Conservation (phyloP, 768 basidiomycete species). For the Lactarius psammicola region DNA sequence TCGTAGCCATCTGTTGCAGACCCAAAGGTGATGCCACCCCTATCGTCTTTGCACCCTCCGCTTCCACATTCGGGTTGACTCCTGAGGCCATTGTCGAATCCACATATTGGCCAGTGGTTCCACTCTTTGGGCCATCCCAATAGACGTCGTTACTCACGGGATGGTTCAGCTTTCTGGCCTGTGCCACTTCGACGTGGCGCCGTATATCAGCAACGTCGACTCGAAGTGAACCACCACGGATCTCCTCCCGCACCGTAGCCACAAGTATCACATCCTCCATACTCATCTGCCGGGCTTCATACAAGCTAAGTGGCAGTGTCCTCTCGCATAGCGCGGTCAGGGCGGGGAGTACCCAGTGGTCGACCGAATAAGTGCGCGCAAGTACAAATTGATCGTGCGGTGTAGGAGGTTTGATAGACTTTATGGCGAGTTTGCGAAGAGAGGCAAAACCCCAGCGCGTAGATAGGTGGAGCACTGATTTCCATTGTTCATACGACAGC, state of each 20-base stretch:
- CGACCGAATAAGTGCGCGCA: constrained; percentile 7
- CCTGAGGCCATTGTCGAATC: not conserved
- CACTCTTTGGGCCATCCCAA: no score
- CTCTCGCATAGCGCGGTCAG: constrained; percentile 21
- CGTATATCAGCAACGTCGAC: constrained; percentile 5
- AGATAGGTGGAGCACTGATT: constrained; percentile 31
- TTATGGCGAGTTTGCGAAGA: constrained; percentile 9
- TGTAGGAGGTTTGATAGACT: not conserved
- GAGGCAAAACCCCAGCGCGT: constrained; percentile 35
- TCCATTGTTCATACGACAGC: constrained; percentile 30
- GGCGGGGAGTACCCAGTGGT: constrained; percentile 24
- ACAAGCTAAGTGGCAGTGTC: constrained; percentile 7
- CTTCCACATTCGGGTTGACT: not conserved
- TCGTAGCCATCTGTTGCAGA: not conserved
- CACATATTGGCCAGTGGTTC: not conserved
- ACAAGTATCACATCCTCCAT: constrained; percentile 21
- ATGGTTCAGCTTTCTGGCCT: no score
- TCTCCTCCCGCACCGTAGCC: not conserved
- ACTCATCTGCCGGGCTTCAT: constrained; percentile 21
- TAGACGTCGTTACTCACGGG: no score
- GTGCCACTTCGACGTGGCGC: not conserved
- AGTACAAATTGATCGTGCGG: constrained; percentile 13
- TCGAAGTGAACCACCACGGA: not conserved
- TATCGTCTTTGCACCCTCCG: not conserved
- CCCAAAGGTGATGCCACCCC: not conserved